Percentiles rank a stretch among this genome's conserved stretches.
These are phyloP conservation scores for Xerocomellus chrysenteron DNA, from an alignment of 768 basidiomycete species.

Conservation along the genomic window DNA sequence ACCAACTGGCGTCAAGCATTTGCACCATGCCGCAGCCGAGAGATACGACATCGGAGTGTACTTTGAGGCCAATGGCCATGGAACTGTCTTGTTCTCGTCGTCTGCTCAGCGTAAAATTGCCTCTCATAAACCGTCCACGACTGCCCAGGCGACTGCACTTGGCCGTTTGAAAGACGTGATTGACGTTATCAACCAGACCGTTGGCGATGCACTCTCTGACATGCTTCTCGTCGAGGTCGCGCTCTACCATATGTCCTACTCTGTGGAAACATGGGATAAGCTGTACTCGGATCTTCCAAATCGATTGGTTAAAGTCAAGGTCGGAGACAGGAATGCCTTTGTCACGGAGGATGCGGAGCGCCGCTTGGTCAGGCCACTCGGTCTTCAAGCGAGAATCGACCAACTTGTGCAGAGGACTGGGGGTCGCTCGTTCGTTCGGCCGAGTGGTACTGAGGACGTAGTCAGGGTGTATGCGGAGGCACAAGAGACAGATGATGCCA, in stretches of 20 bases:
- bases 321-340: conserved; percentile 78
- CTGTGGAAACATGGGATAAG: conserved; percentile 85
- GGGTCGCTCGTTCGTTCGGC: conserved; percentile 91
- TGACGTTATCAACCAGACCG: conserved; percentile 93
- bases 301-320: conserved; percentile 89
- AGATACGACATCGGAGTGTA: conserved; percentile 96
- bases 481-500: conserved; percentile 64
- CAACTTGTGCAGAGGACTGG: conserved; percentile 77
- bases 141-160: conserved; percentile 79
- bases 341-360: conserved; percentile 94
- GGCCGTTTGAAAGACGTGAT: conserved; percentile 75
- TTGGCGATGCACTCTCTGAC: conserved; percentile 95
- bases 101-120: conserved; percentile 61
- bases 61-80: conserved; percentile 99
- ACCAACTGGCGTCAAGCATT: conserved; percentile 94
- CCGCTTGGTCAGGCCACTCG: conserved; percentile 73
- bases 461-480: conserved; percentile 98
- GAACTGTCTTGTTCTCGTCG: conserved; percentile 92
- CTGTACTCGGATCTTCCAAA: conserved; percentile 94
- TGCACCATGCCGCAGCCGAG: conserved; percentile 94
- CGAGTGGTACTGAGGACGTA: conserved; percentile 97
- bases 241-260: conserved; percentile 85
- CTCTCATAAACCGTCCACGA: conserved; percentile 69
- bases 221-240: conserved; percentile 94
- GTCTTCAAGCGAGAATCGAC: conserved; percentile 81